These are phyloP conservation scores for Claviceps capensis DNA, from an alignment of 2,329 filamentous ascomycete species.

Conservation along the genomic window DNA sequence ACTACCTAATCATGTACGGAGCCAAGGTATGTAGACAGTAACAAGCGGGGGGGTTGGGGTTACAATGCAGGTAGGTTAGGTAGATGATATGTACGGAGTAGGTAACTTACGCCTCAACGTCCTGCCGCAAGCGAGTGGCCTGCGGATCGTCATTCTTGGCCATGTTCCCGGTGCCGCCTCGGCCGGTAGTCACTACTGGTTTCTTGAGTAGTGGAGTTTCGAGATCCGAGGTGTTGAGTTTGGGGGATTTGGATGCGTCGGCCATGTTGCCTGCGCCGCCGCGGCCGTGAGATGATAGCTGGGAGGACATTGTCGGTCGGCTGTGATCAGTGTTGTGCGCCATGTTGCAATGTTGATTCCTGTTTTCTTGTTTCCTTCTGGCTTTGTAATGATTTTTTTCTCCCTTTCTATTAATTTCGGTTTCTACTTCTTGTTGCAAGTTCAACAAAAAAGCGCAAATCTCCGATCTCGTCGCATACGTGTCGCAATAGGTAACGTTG, in stretches of 20 bases:
- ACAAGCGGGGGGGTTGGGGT: not conserved
- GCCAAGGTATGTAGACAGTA: not conserved
- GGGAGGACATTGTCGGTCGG: slow-evolving; percentile 13
- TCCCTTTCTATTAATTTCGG: too few relatives aligned
- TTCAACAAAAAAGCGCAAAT: too few relatives aligned
- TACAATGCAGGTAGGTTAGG: not conserved
- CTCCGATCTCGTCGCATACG: too few relatives aligned
- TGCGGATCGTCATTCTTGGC: slow-evolving; percentile 55
- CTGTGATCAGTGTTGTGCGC: not conserved
- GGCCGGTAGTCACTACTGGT: slow-evolving; percentile 75
- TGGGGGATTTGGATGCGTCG: slow-evolving; percentile 35
- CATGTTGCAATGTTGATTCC: not conserved
- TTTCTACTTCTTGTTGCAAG: too few relatives aligned
- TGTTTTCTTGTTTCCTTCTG: not conserved
- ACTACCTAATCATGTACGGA: too few relatives aligned
- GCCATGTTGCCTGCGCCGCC: slow-evolving; percentile 69
- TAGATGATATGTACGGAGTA: too few relatives aligned
- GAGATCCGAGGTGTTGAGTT: slow-evolving; percentile 49
- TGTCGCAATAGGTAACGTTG: too few relatives aligned
- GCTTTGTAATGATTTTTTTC: not conserved
- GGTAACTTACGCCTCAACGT: slow-evolving; percentile 54
- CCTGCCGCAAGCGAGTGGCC: slow-evolving; percentile 67
- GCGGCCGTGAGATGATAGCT: slow-evolving; percentile 53
- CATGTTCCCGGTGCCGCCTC: slow-evolving; percentile 84
- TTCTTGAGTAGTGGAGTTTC: slow-evolving; percentile 73